A percentile compares a stretch with the other conserved stretches of the same genome.
Evolutionary conservation across 2,329 filamentous ascomycete species (phyloP).

Genomic region (Pseudogymnoascus sp.): DNA sequence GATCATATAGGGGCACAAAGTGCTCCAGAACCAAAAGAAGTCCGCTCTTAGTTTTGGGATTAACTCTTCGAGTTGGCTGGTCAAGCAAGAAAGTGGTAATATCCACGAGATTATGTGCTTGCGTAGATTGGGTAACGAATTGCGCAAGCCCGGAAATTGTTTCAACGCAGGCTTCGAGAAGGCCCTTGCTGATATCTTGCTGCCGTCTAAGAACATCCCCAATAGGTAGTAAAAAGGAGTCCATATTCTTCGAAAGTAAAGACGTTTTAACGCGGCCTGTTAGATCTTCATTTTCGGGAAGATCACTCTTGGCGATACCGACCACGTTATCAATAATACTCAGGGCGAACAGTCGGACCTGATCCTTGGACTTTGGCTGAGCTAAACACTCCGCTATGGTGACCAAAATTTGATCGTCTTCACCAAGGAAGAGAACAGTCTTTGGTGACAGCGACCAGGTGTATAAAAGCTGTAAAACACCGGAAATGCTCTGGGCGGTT

Average conservation of each 20-base stretch:
- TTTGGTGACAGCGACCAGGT: constrained; percentile 67
- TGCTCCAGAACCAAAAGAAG: constrained; percentile 74
- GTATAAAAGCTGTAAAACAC: constrained; percentile 69
- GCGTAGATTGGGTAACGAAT: constrained; percentile 58
- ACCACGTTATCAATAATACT: constrained; percentile 66
- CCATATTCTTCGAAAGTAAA: constrained; percentile 50
- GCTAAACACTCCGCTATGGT: constrained; percentile 67
- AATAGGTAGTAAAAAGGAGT: constrained; percentile 59
- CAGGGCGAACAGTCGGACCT: constrained; percentile 77
- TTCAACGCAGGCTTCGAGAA: constrained; percentile 73
- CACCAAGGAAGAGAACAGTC: constrained; percentile 59
- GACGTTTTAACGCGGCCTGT: constrained; percentile 44
- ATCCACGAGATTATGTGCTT: constrained; percentile 69
- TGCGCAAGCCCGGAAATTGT: constrained; percentile 70
- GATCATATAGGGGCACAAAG: constrained; percentile 62
- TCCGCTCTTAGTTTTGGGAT: constrained; percentile 72
- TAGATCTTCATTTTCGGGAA: constrained; percentile 41
- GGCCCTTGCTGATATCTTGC: constrained; percentile 55
- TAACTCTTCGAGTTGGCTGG: constrained; percentile 78
- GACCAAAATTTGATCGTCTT: constrained; percentile 54
- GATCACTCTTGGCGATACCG: constrained; percentile 48
- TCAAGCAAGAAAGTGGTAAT: constrained; percentile 75
- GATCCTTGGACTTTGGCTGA: constrained; percentile 69
- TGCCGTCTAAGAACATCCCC: constrained; percentile 57
- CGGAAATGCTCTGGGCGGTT: constrained; percentile 83